Percentiles rank a stretch among this genome's conserved stretches.
Conservation (phyloP, 768 basidiomycete genomes). For the Agrocybe praecox region DNA sequence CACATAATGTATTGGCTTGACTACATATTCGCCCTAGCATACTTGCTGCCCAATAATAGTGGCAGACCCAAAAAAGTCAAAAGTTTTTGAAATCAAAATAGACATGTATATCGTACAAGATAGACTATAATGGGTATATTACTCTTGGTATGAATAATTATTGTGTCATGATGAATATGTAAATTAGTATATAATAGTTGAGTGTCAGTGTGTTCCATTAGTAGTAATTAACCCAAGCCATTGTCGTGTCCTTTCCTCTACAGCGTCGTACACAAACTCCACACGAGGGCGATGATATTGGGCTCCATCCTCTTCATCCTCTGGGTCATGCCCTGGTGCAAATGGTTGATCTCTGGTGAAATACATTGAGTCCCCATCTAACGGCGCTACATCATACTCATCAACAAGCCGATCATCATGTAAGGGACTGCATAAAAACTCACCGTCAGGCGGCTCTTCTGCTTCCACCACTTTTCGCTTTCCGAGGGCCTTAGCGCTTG, state of each 20-base stretch:
- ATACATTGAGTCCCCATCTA: conserved; percentile 61
- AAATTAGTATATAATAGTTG: neutral
- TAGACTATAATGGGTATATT: no score
- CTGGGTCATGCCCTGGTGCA: conserved; percentile 35
- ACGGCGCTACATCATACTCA: conserved; percentile 35
- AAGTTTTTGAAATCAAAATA: no score
- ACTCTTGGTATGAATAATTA: no score
- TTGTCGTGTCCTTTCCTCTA: conserved; percentile 76
- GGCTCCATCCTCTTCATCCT: conserved; percentile 55
- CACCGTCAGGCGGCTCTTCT: conserved; percentile 47
- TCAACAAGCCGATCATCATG: neutral
- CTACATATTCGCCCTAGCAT: no score
- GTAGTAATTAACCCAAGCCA: conserved; percentile 23
- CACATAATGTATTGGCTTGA: no score
- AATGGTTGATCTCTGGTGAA: conserved; percentile 40
- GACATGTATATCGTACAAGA: no score
- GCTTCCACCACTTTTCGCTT: conserved; percentile 69
- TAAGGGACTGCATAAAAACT: conserved; percentile 21
- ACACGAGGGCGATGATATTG: conserved; percentile 48
- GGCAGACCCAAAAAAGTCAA: no score
- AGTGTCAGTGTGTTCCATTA: conserved; percentile 14
- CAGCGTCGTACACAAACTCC: conserved; percentile 91
- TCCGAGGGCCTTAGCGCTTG: conserved; percentile 87
- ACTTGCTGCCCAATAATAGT: no score
- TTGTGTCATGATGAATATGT: no score